These are phyloP conservation scores for Xylariaceae sp. DNA, from an alignment of 2,329 filamentous ascomycete species.

Conservation along the genomic window DNA sequence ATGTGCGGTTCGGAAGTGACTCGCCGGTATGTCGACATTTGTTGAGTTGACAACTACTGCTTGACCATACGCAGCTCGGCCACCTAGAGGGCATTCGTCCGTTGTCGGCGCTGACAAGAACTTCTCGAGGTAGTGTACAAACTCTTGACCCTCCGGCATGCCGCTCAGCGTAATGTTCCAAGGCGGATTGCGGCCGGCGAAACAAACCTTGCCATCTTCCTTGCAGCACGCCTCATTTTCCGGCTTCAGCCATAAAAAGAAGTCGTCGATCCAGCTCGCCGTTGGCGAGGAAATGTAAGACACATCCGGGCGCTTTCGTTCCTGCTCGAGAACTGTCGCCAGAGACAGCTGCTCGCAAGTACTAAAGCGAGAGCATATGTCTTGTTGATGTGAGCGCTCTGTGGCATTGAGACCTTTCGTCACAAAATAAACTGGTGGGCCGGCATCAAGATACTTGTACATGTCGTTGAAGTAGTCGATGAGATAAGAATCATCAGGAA, in stretches of 20 bases:
- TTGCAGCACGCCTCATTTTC: conserved; percentile 68
- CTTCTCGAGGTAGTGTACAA: conserved; percentile 75
- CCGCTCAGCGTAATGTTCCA: conserved; percentile 89
- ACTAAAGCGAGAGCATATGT: conserved; percentile 86
- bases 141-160: conserved; percentile 92
- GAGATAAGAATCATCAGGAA: conserved; percentile 89
- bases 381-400: conserved; percentile 67
- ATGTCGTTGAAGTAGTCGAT: conserved; percentile 96
- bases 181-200: conserved; percentile 65
- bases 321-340: conserved; percentile 85
- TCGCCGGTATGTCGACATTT: conserved; percentile 64
- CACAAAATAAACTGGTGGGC: conserved; percentile 95
- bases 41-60: conserved; percentile 73
- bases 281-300: conserved; percentile 85
- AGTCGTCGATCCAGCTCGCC: conserved; percentile 96
- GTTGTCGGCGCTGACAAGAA: conserved; percentile 78
- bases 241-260: conserved; percentile 94
- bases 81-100: conserved; percentile 80
- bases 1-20: conserved; percentile 88
- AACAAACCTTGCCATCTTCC: conserved; percentile 67
- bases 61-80: conserved; percentile 78
- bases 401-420: conserved; percentile 77
- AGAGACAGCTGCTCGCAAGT: conserved; percentile 80
- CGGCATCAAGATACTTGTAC: conserved; percentile 84
- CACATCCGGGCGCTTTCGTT: conserved; percentile 80